Base-by-base conservation (phyloP, 2,329 filamentous ascomycete species). In the Pyrenophora seminiperda region DNA sequence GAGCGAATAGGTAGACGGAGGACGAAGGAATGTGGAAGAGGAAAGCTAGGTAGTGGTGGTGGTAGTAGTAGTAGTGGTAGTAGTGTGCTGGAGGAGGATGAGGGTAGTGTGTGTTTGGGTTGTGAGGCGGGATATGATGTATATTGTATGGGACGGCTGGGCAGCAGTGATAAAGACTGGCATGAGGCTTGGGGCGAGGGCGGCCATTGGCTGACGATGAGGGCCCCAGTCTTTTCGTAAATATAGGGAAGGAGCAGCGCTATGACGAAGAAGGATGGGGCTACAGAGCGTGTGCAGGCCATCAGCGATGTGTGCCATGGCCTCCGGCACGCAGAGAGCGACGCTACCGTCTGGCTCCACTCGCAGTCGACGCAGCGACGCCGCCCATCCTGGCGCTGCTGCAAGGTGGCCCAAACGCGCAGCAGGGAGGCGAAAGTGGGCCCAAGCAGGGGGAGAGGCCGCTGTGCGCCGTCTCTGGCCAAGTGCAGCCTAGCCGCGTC, bases 91-190 rank as follows among this genome's bases (percentile, higher is more conserved):
- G 24, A 27, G 24, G 24, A 27, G 24, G 7, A 11, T 27, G 24
- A 42, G 40, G 18, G 33, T 19, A 19, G n/a, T 33, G 40, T 33
- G 29, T 19, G 14, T 19, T 42, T 53, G n/a, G 50, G 59, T 53
- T 51, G 61, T 66, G 65, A 71, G 67, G 66, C 63, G 63, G 62
- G 66, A 63, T 69, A 69, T 69, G 66, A 70, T 71, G 67, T 68
- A 71, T 68, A 61, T 61, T 64, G 54, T 62, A 66, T 64, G 64
- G 57, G 56, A 68, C 62, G 68, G 66, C 65, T 69, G 67, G 69
- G 66, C 65, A 63, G 50, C 56, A 63, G 62, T 65, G 62, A 69
- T 68, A 65, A 68, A 68, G 61, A 56, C 54, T 43, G 56, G 56
- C 49, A 50, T 54, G 48, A 41, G 42, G 48, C 41, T 50, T 40